These are phyloP conservation scores for Penicillium sp. DNA, from an alignment of 2,329 filamentous ascomycete genomes.

Conservation along the genomic window DNA sequence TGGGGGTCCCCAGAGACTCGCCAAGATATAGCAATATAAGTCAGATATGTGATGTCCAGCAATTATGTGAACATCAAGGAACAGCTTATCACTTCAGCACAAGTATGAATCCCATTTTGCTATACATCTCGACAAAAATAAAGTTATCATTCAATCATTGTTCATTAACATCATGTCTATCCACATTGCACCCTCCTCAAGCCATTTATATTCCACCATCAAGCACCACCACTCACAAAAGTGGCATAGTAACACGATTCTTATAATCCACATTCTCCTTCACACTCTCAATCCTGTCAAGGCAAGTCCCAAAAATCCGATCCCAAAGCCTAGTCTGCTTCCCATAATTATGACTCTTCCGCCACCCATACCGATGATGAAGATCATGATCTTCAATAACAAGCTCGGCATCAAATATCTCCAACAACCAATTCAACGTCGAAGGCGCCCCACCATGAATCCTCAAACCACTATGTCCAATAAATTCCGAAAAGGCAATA, in stretches of 20 bases:
- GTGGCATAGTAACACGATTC: constrained; percentile 33
- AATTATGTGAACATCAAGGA: too few species aligned
- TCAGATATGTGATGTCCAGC: too few species aligned
- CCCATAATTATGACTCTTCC: constrained; percentile 43
- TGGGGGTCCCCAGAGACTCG: background rate
- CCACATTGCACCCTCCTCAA: too few species aligned
- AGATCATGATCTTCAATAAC: constrained; percentile 51
- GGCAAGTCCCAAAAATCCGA: constrained; percentile 39
- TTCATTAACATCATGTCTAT: background rate
- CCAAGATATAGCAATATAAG: background rate
- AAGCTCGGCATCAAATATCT: constrained; percentile 41
- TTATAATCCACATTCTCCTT: constrained; percentile 39
- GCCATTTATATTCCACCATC: too few species aligned
- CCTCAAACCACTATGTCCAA: constrained; percentile 31
- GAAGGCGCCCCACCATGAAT: constrained; percentile 42
- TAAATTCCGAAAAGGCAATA: constrained; percentile 42
- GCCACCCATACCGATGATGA: constrained; percentile 46
- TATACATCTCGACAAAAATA: too few species aligned
- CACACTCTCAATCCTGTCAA: constrained; percentile 43
- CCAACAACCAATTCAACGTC: constrained; percentile 41
- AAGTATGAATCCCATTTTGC: too few species aligned
- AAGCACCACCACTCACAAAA: too few species aligned
- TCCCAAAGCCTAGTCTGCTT: constrained; percentile 45
- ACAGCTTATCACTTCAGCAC: too few species aligned
- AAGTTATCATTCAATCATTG: background rate